Evolutionary conservation across 345 rosid genomes (phyloP).

Genomic region (Populus euphratica): DNA sequence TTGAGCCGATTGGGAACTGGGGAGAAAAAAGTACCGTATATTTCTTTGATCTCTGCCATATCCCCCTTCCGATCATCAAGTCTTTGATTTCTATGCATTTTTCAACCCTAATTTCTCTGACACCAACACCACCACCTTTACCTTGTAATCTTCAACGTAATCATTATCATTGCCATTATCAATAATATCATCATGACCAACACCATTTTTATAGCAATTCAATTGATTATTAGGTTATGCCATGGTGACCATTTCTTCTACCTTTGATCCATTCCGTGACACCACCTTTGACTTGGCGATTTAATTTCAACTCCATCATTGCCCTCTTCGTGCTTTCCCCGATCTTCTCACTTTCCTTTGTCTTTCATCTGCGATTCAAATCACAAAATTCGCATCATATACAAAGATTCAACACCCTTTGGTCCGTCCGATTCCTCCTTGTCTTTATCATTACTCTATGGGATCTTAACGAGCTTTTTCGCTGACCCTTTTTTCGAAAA

Average conservation of each 20-base stretch:
- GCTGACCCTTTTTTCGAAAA: slow-evolving; percentile 31
- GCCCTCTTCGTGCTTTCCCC: slow-evolving; percentile 40
- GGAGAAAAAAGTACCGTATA: slow-evolving; percentile 4
- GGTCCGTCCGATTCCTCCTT: slow-evolving; percentile 57
- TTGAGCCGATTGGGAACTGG: slow-evolving; percentile 32
- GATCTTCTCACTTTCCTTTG: slow-evolving; percentile 37
- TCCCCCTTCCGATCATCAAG: slow-evolving; percentile 20
- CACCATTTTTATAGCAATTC: slow-evolving; percentile 1
- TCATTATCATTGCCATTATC: not conserved
- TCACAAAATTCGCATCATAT: slow-evolving; percentile 40
- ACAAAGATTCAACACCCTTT: slow-evolving; percentile 52
- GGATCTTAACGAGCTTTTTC: slow-evolving; percentile 43
- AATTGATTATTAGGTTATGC: not conserved
- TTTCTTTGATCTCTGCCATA: slow-evolving; percentile 11
- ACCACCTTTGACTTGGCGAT: slow-evolving; percentile 39
- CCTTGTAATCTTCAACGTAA: not conserved
- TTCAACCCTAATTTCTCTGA: not conserved
- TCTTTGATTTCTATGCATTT: slow-evolving; percentile 3
- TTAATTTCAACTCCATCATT: slow-evolving; percentile 21
- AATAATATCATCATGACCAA: not conserved
- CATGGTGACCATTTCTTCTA: slow-evolving; percentile 23
- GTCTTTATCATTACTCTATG: slow-evolving; percentile 44
- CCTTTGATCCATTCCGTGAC: slow-evolving; percentile 20
- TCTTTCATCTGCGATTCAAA: slow-evolving; percentile 44
- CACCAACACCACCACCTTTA: not conserved